These are phyloP conservation scores for Huntiella bhutanensis DNA, from an alignment of 2,329 filamentous ascomycete species.

Conservation along the genomic window DNA sequence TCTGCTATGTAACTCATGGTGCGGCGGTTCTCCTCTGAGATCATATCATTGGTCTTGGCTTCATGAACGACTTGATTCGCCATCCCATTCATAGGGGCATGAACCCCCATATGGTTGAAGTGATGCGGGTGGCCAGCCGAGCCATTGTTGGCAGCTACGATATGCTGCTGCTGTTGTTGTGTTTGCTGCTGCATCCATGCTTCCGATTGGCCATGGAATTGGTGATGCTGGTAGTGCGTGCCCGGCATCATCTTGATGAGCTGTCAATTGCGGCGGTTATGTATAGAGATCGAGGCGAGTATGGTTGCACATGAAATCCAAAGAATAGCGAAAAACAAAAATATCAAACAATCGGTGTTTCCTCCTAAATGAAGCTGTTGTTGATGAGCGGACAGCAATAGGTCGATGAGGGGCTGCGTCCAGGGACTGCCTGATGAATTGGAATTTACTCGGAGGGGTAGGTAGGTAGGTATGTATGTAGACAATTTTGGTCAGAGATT, in stretches of 20 bases:
- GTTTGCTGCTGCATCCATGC: constrained; percentile 49
- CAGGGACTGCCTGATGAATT: too few species aligned
- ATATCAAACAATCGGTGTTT: too few species aligned
- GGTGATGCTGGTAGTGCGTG: constrained; percentile 48
- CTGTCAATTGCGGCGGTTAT: too few species aligned
- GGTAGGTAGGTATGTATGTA: too few species aligned
- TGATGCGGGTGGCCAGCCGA: constrained; percentile 37
- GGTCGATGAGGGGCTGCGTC: too few species aligned
- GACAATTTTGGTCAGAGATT: too few species aligned
- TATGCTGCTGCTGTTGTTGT: constrained; percentile 35
- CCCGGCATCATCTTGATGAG: constrained; percentile 37
- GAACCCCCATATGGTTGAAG: constrained; percentile 54
- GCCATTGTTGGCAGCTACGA: constrained; percentile 31
- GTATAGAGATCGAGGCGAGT: too few species aligned
- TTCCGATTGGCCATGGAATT: constrained; percentile 43
- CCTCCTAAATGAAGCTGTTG: too few species aligned
- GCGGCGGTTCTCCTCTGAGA: constrained; percentile 78
- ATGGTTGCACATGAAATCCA: too few species aligned
- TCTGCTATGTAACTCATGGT: constrained; percentile 90
- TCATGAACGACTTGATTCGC: constrained; percentile 34
- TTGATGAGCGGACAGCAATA: too few species aligned
- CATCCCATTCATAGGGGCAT: constrained; percentile 20
- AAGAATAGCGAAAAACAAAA: too few species aligned
- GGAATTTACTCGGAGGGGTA: too few species aligned
- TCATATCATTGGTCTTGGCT: constrained; percentile 36